A percentile compares a stretch with the other conserved stretches of the same genome.
phyloP scores from a whole-genome alignment of 768 basidiomycete species.

The Leucogyrophana mollusca region DNA sequence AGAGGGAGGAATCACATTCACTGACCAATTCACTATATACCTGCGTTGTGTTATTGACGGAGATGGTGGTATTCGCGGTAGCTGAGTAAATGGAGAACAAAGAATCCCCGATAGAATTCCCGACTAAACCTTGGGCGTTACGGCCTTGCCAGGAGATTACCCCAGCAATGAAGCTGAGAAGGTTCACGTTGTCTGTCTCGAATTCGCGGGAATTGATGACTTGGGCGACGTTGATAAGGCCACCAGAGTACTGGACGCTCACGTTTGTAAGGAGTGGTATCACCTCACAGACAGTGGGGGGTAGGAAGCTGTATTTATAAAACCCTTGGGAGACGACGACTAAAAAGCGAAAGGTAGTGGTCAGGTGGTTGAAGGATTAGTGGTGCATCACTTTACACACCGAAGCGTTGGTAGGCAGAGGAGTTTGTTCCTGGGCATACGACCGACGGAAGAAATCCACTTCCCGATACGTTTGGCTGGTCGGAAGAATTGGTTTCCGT shows the following conservation, averaged over 20 bases:
- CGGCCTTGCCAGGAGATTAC: slow-evolving; percentile 5
- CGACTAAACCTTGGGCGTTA: slow-evolving; percentile 11
- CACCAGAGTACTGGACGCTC: slow-evolving; percentile 10
- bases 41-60: background rate
- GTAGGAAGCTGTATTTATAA: slow-evolving; percentile 14
- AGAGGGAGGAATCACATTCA: background rate
- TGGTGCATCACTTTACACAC: slow-evolving; percentile 1
- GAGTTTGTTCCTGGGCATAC: slow-evolving; percentile 7
- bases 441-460: slow-evolving; percentile 6
- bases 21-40: slow-evolving; percentile 1
- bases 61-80: background rate
- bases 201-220: background rate
- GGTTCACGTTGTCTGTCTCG: slow-evolving; percentile 2
- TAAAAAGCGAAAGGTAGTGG: background rate
- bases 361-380: background rate
- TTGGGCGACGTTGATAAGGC: background rate
- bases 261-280: slow-evolving; percentile 9
- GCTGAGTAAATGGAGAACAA: slow-evolving; percentile 12
- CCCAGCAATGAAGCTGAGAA: slow-evolving; percentile 13
- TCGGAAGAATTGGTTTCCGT: background rate
- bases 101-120: slow-evolving; percentile 17
- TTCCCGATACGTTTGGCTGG: background rate
- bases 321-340: background rate
- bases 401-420: background rate
- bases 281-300: slow-evolving; percentile 7